A percentile compares a stretch with the other conserved stretches of the same genome.
Evolutionary conservation across 1,284 basidiomycete genomes (phyloP).

Genomic region (Apiotrichum gracile): DNA sequence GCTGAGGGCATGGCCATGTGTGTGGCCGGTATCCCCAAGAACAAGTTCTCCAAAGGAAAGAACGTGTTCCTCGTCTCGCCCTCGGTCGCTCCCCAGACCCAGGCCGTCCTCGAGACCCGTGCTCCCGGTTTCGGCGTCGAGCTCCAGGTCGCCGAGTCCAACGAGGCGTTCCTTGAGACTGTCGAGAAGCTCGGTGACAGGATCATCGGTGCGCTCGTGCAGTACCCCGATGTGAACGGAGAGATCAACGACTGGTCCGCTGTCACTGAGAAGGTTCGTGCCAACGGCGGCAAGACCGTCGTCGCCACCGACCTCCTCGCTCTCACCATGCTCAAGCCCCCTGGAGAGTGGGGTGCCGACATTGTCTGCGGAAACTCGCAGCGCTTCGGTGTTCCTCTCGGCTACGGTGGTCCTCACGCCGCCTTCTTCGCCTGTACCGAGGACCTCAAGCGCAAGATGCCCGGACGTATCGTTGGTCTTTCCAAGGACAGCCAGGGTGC

Average conservation of each 20-base stretch:
- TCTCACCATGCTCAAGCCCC: conserved; percentile 86
- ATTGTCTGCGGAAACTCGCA: conserved; percentile 92
- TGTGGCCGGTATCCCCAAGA: conserved; percentile 40
- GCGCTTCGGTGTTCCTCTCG: conserved; percentile 81
- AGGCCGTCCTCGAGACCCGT: conserved; percentile 77
- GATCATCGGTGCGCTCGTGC: conserved; percentile 80
- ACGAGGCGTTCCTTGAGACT: conserved; percentile 51
- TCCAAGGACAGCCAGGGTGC: conserved; percentile 79
- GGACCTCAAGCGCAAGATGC: conserved; percentile 92
- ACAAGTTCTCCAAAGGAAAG: conserved; percentile 61
- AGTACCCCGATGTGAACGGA: conserved; percentile 90
- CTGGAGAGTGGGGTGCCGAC: conserved; percentile 98
- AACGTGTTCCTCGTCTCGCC: conserved; percentile 77
- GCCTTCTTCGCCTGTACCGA: conserved; percentile 96
- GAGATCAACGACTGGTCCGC: conserved; percentile 68
- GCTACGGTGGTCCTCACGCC: conserved; percentile 87
- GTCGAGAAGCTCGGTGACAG: conserved; percentile 53
- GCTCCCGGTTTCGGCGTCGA: conserved; percentile 85
- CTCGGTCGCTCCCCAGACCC: conserved; percentile 76
- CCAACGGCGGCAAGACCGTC: conserved; percentile 69
- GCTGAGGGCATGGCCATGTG: conserved; percentile 62
- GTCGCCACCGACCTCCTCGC: conserved; percentile 90
- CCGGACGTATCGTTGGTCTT: conserved; percentile 85
- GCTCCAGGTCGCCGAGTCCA: conserved; percentile 55
- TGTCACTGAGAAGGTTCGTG: conserved; percentile 66